A percentile compares a stretch with the other conserved stretches of the same genome.
Conservation (phyloP, 1,139 yeast genomes). For the Barnettozyma hawaiiensis region DNA sequence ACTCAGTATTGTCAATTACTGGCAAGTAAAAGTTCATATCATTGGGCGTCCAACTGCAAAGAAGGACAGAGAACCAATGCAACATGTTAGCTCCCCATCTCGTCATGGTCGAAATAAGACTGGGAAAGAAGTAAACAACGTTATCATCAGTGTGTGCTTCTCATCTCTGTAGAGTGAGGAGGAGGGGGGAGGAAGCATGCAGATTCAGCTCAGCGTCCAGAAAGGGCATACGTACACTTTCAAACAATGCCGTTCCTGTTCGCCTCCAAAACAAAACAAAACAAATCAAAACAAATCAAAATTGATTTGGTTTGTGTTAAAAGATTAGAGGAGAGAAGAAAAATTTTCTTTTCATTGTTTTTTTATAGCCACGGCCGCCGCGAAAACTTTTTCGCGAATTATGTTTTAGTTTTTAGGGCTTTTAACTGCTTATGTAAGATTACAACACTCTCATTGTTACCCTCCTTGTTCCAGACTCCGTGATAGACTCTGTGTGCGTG, state of each 20-base stretch:
- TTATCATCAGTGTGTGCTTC: conserved; percentile 32
- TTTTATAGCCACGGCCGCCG: no score
- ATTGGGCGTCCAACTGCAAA: conserved; percentile 15
- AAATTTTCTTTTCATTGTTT: no score
- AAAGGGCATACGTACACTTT: conserved; percentile 4
- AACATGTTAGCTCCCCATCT: conserved; percentile 51
- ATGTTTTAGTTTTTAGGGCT: no score
- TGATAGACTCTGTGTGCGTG: no score
- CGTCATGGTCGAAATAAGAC: conserved; percentile 91
- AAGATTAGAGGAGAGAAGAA: no score
- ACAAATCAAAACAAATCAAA: background rate
- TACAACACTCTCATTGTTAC: no score
- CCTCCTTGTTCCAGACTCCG: no score
- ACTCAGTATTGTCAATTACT: conserved; percentile 60
- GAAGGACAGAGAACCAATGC: conserved; percentile 18
- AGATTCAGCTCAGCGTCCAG: background rate
- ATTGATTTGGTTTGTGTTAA: background rate
- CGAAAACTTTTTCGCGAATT: no score
- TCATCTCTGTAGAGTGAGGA: background rate
- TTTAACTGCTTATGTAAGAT: no score
- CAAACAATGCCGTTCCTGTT: conserved; percentile 4
- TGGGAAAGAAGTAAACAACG: conserved; percentile 70
- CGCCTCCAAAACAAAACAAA: no score
- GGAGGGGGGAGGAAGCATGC: no score
- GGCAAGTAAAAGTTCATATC: conserved; percentile 75